Evolutionary conservation across 1,284 basidiomycete genomes (phyloP).

Genomic region (Amylostereum areolatum): DNA sequence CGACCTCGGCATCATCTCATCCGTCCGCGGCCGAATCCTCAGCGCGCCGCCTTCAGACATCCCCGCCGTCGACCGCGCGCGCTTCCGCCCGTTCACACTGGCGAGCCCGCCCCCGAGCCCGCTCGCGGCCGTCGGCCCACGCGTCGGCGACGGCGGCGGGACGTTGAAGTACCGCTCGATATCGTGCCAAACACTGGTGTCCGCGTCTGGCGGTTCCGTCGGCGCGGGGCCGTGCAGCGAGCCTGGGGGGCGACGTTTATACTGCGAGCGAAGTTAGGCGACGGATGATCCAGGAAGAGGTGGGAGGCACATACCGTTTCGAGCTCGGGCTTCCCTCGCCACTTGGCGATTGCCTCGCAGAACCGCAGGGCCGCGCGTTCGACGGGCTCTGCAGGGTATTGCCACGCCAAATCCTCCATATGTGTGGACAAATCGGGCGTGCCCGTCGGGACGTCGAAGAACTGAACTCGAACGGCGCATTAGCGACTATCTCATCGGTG

Average conservation of each 20-base stretch:
- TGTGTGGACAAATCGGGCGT: slow-evolving; percentile 72
- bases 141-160: background rate
- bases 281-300: no score
- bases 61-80: no score
- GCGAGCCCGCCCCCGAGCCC: no score
- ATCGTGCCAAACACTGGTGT: background rate
- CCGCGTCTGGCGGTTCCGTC: background rate
- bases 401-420: slow-evolving; percentile 73
- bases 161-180: background rate
- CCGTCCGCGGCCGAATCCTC: no score
- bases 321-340: slow-evolving; percentile 77
- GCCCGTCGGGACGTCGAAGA: slow-evolving; percentile 62
- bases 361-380: slow-evolving; percentile 72
- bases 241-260: background rate
- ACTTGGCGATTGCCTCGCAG: slow-evolving; percentile 71
- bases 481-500: slow-evolving; percentile 5
- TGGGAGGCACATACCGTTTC: slow-evolving; percentile 50
- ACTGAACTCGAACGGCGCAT: slow-evolving; percentile 34
- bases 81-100: background rate
- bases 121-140: no score
- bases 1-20: no score
- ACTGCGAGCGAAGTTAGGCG: background rate
- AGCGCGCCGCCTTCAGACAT: no score
- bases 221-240: background rate
- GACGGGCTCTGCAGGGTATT: slow-evolving; percentile 74